Conservation (phyloP, 1,284 basidiomycete species). For the Dichomitus squalens region DNA sequence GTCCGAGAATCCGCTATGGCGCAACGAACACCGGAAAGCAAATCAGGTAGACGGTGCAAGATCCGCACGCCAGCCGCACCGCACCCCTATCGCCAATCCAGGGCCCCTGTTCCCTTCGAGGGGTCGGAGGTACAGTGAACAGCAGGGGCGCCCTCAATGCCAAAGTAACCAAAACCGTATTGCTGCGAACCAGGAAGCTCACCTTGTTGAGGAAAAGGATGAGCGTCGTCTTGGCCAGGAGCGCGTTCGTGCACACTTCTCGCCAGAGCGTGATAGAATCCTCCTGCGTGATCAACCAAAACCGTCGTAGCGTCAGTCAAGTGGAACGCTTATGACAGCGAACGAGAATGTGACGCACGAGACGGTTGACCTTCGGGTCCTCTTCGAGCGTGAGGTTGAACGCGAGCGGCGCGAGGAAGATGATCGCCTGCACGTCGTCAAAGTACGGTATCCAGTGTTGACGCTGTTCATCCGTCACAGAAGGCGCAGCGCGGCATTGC, state of each 20-base stretch:
- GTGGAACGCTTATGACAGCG: neutral
- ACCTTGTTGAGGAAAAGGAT: constrained; percentile 73
- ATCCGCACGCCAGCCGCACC: too few species aligned
- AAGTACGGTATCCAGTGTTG: constrained; percentile 73
- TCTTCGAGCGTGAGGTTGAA: constrained; percentile 67
- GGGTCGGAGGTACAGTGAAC: too few species aligned
- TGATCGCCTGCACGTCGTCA: constrained; percentile 51
- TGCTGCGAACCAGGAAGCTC: constrained; percentile 3
- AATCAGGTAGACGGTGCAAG: too few species aligned
- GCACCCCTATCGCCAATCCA: too few species aligned
- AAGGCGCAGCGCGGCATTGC: too few species aligned
- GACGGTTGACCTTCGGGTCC: constrained; percentile 57
- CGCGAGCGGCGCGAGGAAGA: constrained; percentile 54
- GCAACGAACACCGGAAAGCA: too few species aligned
- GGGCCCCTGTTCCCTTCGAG: too few species aligned
- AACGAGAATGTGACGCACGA: constrained; percentile 34
- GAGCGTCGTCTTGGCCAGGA: constrained; percentile 56
- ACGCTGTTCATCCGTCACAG: constrained; percentile 43
- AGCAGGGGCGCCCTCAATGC: neutral
- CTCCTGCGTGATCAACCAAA: constrained; percentile 32
- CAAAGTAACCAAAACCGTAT: neutral
- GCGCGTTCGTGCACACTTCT: constrained; percentile 54
- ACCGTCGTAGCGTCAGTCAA: neutral
- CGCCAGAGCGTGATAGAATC: constrained; percentile 64
- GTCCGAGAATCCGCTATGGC: too few species aligned